These are phyloP conservation scores for Malus fusca DNA, from an alignment of 306 rosid genomes.

Conservation along the genomic window DNA sequence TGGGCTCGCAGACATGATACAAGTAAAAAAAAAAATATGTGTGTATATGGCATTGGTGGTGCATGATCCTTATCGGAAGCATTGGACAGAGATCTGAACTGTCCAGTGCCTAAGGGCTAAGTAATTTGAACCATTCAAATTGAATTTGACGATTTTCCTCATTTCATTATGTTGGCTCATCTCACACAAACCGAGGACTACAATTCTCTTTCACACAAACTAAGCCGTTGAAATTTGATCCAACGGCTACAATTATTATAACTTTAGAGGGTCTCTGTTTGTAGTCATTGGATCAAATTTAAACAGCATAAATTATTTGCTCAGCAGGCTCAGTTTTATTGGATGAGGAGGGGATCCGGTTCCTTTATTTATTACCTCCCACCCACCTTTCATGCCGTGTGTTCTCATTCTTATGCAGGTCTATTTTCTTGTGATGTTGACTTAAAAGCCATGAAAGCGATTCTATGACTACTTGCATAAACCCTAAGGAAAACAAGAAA, in stretches of 20 bases:
- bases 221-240: too few relatives aligned
- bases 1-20: not conserved
- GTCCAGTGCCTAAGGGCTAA: too few relatives aligned
- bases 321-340: accelerated
- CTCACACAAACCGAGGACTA: too few relatives aligned
- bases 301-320: accelerated
- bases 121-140: too few relatives aligned
- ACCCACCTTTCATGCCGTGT: conserved; percentile 24
- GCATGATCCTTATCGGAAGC: conserved; percentile 20
- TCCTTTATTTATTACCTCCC: conserved; percentile 17
- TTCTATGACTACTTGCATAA: conserved; percentile 1
- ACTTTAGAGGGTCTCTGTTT: too few relatives aligned
- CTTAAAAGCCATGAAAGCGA: conserved; percentile 14
- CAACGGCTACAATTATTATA: too few relatives aligned
- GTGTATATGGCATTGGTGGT: conserved; percentile 7
- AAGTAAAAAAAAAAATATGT: not conserved
- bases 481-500: not conserved
- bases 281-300: accelerated
- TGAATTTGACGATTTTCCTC: too few relatives aligned
- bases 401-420: conserved; percentile 19
- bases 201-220: too few relatives aligned
- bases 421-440: conserved; percentile 30
- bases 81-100: not conserved
- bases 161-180: too few relatives aligned
- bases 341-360: too few relatives aligned